Evolutionary conservation across 225 moss, liverwort and hornwort genomes (phyloP), one percentile per base, ranked within the genome.

Genomic region (Polytrichum formosum): DNA sequence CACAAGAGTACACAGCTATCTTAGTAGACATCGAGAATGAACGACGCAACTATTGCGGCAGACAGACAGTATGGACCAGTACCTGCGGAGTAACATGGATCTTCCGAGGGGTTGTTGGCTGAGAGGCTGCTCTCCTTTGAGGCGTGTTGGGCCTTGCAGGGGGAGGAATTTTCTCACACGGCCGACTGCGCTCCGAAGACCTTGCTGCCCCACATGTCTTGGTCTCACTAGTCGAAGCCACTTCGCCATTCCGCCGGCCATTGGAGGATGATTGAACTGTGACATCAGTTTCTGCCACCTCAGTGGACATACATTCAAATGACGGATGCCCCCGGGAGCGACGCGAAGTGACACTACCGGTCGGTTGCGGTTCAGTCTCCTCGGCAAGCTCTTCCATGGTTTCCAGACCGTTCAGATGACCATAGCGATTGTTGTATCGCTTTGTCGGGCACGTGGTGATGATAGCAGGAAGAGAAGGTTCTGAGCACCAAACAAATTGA

Each of bases 351-450:
- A 28, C 68, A 70, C 64, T 70, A 62, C 64, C 55, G 28, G 77
- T 59, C 33, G 69, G 6, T 70, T 76, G 83, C 53, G 74, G 53
- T 65, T 87, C 87, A 56, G 62, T 67, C 67, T 87, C 87, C 68
- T 87, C 87, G 1, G 72, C 55, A 60, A 70, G 60, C 74, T 81
- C 87, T 79, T 81, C 82, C 87, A 87, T 87, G 20, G 87, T 74
- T 77, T 87, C 87, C 74, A 87, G 79, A 70, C 81, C 83, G 55
- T 76, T 79, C n/a, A 87, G 83, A 64, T 87, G 87, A 58, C 87
- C 75, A 23, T 87, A 87, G 72, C 87, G 83, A 74, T 87, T 87
- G 65, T 87, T 87, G 65, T 79, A 84, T 16, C 87, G 83, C 70
- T 81, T 87, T 8, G 66, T 59, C 55, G 83, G 68, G 69, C 75